Conservation (phyloP, 257 asterid genomes). For the Solanum okadae region DNA sequence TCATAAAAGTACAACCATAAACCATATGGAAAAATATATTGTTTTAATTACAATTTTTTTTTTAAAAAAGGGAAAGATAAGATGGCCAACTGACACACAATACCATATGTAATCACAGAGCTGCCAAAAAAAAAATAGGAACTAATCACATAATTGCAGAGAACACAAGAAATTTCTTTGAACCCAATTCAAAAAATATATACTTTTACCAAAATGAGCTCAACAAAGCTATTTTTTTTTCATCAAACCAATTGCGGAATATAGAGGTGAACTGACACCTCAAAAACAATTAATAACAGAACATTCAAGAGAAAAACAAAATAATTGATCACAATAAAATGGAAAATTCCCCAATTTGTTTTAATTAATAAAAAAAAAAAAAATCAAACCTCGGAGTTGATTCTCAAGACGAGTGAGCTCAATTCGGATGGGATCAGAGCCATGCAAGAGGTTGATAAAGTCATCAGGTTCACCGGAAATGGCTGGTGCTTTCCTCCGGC, state of each 20-base stretch:
- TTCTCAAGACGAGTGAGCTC: constrained; percentile 89
- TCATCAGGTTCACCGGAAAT: constrained; percentile 25
- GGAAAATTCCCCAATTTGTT: background rate
- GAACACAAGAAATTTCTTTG: background rate
- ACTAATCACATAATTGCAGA: background rate
- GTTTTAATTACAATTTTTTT: background rate
- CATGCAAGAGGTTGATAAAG: constrained; percentile 51
- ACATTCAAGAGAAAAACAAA: background rate
- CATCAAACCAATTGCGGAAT: background rate
- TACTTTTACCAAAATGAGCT: background rate
- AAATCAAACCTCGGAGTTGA: constrained; percentile 48
- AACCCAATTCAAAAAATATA: background rate
- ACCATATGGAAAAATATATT: background rate
- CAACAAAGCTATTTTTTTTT: background rate
- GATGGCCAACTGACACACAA: background rate
- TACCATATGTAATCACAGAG: background rate
- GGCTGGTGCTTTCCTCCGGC: constrained; percentile 23
- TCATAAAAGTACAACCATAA: background rate
- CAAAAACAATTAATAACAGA: background rate
- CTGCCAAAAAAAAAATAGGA: background rate
- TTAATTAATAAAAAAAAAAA: too few relatives aligned
- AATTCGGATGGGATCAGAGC: constrained; percentile 82
- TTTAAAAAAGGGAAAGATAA: background rate
- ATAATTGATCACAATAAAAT: background rate
- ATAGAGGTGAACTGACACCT: background rate